Percentiles rank a stretch among this genome's conserved stretches.
These are phyloP conservation scores for Westerdykella ornata DNA, from an alignment of 2,329 filamentous ascomycete genomes.

Conservation along the genomic window DNA sequence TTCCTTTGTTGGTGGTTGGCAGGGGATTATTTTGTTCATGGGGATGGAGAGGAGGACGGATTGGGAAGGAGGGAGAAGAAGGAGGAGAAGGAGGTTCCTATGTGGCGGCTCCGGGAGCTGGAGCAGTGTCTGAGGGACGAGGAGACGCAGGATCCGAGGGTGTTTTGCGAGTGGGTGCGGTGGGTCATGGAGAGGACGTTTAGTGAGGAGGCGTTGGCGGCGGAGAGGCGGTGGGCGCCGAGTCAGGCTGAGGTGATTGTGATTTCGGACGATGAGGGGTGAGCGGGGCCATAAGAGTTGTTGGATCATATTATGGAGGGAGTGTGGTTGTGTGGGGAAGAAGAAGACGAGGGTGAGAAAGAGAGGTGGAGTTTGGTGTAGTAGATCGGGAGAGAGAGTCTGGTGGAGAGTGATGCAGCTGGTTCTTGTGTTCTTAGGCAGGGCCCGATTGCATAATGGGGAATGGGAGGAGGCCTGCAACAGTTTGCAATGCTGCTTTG, in stretches of 20 bases:
- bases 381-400: too few relatives aligned
- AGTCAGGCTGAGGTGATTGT: constrained; percentile 25
- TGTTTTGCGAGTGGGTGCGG: constrained; percentile 23
- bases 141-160: constrained; percentile 9
- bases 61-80: too few relatives aligned
- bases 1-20: constrained; percentile 35
- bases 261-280: constrained; percentile 20
- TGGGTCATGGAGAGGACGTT: constrained; percentile 16
- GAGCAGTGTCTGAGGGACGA: constrained; percentile 8
- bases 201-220: constrained; percentile 15
- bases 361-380: neutral
- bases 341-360: neutral
- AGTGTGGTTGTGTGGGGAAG: neutral
- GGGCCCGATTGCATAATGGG: too few relatives aligned
- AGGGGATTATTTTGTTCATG: constrained; percentile 13
- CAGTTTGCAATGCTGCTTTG: too few relatives aligned
- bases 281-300: neutral
- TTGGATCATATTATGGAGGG: too few relatives aligned
- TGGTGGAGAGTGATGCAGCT: too few relatives aligned
- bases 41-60: neutral
- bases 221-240: constrained; percentile 9
- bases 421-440: too few relatives aligned
- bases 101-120: constrained; percentile 14
- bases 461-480: too few relatives aligned
- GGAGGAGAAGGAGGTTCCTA: constrained; percentile 1